Evolutionary conservation across 1,284 basidiomycete genomes (phyloP), one percentile per base, ranked within the genome.

Genomic region (Moesziomyces sp.): DNA sequence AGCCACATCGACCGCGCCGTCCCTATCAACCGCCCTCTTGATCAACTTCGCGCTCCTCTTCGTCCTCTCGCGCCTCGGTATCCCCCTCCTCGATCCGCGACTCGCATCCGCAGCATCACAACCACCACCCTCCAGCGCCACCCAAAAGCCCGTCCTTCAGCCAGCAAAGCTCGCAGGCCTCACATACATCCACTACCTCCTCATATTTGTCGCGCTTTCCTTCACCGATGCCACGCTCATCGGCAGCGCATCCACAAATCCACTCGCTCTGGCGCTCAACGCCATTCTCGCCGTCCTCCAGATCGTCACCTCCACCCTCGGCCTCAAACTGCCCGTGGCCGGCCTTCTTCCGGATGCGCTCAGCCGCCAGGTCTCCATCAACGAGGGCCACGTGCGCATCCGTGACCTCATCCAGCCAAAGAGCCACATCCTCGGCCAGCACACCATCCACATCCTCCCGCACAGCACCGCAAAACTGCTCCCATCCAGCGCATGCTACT

Each of bases 391-490:
- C n/a, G 84, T 86, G 13, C 78, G 84, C 34, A 67, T 86, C 9
- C 72, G 84, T 30, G 81, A 84, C 43, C 77, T 86, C 44, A 76
- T 86, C 45, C 82, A 83, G 34, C 79, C 79, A 10, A 78, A 80
- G 45, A 76, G 78, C 2, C 91, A 93, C 81, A 87, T 95, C n/a
- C 88, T 91, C 38, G 93, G 93, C 23, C 91, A 93, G 84, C 92
- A 94, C 81, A 94, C 93, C 2, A 90, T 95, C 54, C 91, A 91
- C 75, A 92, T 94, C 88, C 93, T 93, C 3, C 93, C 93, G 9
- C 65, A 64, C 53, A 86, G 92, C 80, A 94, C 93, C 1, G 93
- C 92, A 16, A 89, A 90, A 46, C 86, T 95, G 19, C 93, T 93
- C 70, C 91, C 92, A 2, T 55, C 68, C 14, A 65, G 74, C 14